phyloP scores from a whole-genome alignment of 2,329 filamentous ascomycete genomes.

The Gaeumannomyces sp. region DNA sequence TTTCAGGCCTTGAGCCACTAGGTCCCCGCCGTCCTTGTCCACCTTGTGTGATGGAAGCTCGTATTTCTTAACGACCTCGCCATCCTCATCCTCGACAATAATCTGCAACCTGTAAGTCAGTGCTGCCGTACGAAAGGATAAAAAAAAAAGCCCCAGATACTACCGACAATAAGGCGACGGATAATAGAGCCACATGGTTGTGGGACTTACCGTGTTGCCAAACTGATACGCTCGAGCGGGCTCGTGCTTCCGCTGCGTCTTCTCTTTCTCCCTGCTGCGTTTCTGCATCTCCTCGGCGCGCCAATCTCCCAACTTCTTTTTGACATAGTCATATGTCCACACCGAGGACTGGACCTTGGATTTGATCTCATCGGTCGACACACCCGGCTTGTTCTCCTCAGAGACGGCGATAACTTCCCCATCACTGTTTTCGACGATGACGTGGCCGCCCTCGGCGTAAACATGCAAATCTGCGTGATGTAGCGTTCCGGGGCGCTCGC shows the following conservation, averaged over 20 bases:
- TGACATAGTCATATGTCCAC: slow-evolving; percentile 40
- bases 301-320: slow-evolving; percentile 44
- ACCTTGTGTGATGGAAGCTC: slow-evolving; percentile 57
- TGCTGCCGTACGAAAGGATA: neutral
- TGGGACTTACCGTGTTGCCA: slow-evolving; percentile 60
- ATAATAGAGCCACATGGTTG: neutral
- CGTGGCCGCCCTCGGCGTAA: slow-evolving; percentile 72
- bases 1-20: slow-evolving; percentile 41
- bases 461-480: slow-evolving; percentile 47
- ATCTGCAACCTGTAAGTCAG: slow-evolving; percentile 41
- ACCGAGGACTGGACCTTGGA: slow-evolving; percentile 26
- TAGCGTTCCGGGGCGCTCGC: neutral
- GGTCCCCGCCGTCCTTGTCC: slow-evolving; percentile 32
- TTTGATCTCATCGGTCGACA: slow-evolving; percentile 26
- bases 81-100: slow-evolving; percentile 78
- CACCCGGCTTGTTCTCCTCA: slow-evolving; percentile 16
- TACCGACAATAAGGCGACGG: neutral
- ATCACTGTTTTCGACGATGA: slow-evolving; percentile 78
- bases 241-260: slow-evolving; percentile 52
- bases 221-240: slow-evolving; percentile 82
- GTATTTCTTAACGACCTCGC: slow-evolving; percentile 80
- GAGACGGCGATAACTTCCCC: slow-evolving; percentile 72
- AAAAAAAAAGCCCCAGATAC: neutral
- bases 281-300: slow-evolving; percentile 59
- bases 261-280: slow-evolving; percentile 56